Base-by-base conservation (phyloP, 2,329 filamentous ascomycete genomes). In the Alternaria gansuensis region DNA sequence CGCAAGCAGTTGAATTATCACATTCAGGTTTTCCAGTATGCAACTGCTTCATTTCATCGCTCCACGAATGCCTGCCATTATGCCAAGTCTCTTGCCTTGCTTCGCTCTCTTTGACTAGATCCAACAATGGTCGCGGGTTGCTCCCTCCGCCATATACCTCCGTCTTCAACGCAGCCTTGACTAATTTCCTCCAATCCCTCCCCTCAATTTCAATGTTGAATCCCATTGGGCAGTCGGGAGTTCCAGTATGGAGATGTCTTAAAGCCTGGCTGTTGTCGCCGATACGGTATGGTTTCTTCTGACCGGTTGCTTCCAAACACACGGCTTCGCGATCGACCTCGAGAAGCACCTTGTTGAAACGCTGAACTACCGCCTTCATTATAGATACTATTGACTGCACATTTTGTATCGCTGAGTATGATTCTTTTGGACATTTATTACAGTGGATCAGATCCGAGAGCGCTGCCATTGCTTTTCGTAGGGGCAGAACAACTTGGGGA, bases 351-450 rank as follows among this genome's bases (percentile, higher is more conserved):
- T 77, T 78, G 45, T 72, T 66, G 65, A 80, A 82, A 40, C 78
- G 75, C 44, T 81, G 77, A 2, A 76, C 72, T 24, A 83, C 68
- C 23, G 75, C 75, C 56, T 78, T 75, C 14, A 82, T 69, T 3
- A 84, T 69, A 1, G 79, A 75, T 8, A 74, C 70, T 9, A 82
- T 65, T 5, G 80, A 71, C 34, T 80, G 76, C 0, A 77, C 72
- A 62, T 83, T 84, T 55, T 83, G 81, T 4, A 81, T 75, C 0
- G 78, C 79, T 13, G 74, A 76, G 59, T 80, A 78, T 52, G 73
- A 71, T n/a, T 76, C 68, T 8, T 64, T 70, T 1, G 80, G 81
- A 57, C 82, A 84, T 43, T 72, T 63, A 4, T 70, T 58, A 68
- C 82, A 84, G 31, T 69, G 54, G 10, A 82, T 66, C 4, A 82